Conservation (phyloP, 2,329 filamentous ascomycete genomes). For the Colletotrichum truncatum region DNA sequence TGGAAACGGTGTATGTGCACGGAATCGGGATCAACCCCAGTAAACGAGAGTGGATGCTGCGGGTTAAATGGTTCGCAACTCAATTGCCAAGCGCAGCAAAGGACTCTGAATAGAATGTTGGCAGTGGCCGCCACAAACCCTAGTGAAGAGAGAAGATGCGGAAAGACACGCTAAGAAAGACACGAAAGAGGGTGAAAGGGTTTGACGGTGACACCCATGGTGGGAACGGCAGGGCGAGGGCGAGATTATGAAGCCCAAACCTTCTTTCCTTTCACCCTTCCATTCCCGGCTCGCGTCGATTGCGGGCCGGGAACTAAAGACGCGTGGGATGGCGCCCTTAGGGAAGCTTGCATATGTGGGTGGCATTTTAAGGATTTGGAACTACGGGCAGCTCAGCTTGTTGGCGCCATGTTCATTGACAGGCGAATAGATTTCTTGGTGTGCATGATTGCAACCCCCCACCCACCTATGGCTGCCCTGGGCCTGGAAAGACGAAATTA, state of each 20-base stretch:
- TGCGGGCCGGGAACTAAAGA: not conserved
- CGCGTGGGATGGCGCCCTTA: not conserved
- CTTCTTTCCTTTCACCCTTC: not conserved
- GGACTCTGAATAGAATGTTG: too few species aligned
- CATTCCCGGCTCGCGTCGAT: not conserved
- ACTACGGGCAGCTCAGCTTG: not conserved
- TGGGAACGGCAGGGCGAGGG: not conserved
- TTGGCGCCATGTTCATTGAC: not conserved
- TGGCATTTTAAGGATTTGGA: constrained; percentile 1
- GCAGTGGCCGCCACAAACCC: too few species aligned
- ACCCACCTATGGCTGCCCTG: not conserved
- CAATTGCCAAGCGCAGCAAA: too few species aligned
- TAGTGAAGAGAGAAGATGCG: not conserved
- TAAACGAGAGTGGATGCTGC: too few species aligned
- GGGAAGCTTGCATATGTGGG: not conserved
- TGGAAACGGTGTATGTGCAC: too few species aligned
- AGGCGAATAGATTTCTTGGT: not conserved
- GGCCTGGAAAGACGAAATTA: not conserved
- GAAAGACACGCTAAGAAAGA: not conserved
- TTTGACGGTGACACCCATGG: not conserved
- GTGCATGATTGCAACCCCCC: not conserved
- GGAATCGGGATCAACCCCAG: too few species aligned
- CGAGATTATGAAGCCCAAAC: not conserved
- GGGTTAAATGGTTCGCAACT: too few species aligned
- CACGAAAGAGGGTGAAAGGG: not conserved